Conservation (phyloP, 176 grass and related monocot species). For the Microstegium vimineum region DNA sequence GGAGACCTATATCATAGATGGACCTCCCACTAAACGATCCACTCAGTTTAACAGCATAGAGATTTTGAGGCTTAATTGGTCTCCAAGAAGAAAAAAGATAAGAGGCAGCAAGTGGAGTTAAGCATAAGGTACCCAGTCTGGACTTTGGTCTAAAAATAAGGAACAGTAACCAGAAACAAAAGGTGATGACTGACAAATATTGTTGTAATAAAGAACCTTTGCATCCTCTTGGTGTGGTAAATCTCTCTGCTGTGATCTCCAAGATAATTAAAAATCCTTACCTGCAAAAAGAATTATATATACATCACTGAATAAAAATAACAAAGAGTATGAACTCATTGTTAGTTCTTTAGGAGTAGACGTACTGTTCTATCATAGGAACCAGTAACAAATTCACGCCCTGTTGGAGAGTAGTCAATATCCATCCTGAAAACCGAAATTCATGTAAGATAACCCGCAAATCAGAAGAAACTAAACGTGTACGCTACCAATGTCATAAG, state of each 20-base stretch:
- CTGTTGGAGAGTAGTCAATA: constrained; percentile 95
- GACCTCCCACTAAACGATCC: not conserved
- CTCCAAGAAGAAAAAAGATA: not conserved
- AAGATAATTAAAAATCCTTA: constrained; percentile 75
- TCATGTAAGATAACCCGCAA: constrained; percentile 9
- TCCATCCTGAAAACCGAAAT: constrained; percentile 79
- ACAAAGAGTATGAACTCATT: constrained; percentile 9
- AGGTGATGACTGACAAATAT: not conserved
- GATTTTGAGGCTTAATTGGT: not conserved
- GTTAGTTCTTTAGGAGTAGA: constrained; percentile 2
- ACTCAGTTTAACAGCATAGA: not conserved
- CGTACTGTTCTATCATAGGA: constrained; percentile 97
- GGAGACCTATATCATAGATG: not conserved
- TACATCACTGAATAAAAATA: not conserved
- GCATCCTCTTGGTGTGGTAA: constrained; percentile 99
- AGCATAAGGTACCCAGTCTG: not conserved
- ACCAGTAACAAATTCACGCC: constrained; percentile 92
- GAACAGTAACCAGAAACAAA: not conserved
- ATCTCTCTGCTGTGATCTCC: constrained; percentile 95
- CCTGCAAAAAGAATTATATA: constrained; percentile 50
- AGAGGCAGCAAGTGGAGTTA: not conserved
- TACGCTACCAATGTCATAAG: no score
- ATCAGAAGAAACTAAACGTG: not conserved
- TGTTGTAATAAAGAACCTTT: constrained; percentile 54
- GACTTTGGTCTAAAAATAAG: not conserved